These are phyloP conservation scores for Spergularia azorica DNA, from an alignment of 179 eudicot genomes.

Conservation along the genomic window DNA sequence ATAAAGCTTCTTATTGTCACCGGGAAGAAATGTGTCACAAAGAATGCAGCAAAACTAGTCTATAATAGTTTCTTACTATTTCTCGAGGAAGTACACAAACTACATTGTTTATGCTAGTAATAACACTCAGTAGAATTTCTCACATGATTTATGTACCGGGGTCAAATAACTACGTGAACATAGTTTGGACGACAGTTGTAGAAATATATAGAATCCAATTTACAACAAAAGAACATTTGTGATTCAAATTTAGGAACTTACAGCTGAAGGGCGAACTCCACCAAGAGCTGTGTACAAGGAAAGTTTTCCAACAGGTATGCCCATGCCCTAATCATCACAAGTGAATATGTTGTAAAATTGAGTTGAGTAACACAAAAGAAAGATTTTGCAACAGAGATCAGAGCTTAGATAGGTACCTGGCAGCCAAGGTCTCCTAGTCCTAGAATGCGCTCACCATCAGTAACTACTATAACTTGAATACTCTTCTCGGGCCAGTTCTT, in stretches of 20 bases:
- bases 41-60: not conserved
- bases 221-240: too few relatives aligned
- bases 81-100: too few relatives aligned
- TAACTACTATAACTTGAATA: conserved; percentile 90
- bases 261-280: conserved; percentile 93
- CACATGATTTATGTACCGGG: not conserved
- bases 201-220: not conserved
- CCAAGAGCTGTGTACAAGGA: conserved; percentile 93
- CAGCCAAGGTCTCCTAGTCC: conserved; percentile 98
- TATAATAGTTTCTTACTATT: too few relatives aligned
- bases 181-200: not conserved
- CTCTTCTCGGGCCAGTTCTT: conserved; percentile 88
- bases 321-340: conserved; percentile 71
- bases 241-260: conserved; percentile 35
- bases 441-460: conserved; percentile 93
- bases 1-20: too few relatives aligned
- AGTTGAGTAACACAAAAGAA: not conserved
- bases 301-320: conserved; percentile 96
- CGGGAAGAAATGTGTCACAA: not conserved
- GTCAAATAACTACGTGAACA: not conserved
- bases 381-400: not conserved
- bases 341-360: not conserved
- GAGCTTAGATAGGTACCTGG: conserved; percentile 48
- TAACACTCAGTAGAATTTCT: not conserved
- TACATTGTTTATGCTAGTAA: too few relatives aligned